These are phyloP conservation scores for Viridothelium virens DNA, from an alignment of 495 filamentous ascomycete genomes.

Conservation along the genomic window DNA sequence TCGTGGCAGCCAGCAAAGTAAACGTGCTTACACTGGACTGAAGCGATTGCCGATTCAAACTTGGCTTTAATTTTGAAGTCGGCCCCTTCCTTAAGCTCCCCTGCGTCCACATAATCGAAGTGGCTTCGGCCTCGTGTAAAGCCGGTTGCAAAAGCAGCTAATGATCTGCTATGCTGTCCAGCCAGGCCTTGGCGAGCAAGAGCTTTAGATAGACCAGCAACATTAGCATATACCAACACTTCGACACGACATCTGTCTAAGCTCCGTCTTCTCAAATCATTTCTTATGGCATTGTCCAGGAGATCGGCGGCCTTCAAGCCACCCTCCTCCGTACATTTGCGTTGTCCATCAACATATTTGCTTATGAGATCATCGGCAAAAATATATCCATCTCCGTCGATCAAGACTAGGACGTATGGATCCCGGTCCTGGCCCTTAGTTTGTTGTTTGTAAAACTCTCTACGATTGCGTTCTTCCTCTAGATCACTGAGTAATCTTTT, in stretches of 20 bases:
- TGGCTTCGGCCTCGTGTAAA: conserved; percentile 54
- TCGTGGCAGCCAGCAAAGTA: conserved; percentile 60
- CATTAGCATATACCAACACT: conserved; percentile 54
- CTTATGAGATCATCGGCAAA: conserved; percentile 51
- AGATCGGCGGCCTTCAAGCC: conserved; percentile 49
- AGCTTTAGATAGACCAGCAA: conserved; percentile 46
- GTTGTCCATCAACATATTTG: conserved; percentile 31
- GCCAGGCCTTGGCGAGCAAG: conserved; percentile 44
- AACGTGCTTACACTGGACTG: conserved; percentile 59
- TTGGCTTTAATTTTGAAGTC: conserved; percentile 55
- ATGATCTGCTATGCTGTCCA: conserved; percentile 45
- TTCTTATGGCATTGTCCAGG: conserved; percentile 45
- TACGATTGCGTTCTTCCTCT: conserved; percentile 48
- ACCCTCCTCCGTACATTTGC: conserved; percentile 36
- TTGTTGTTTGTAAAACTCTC: conserved; percentile 48
- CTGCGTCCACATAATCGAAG: conserved; percentile 56
- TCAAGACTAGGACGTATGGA: conserved; percentile 51
- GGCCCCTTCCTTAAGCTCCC: conserved; percentile 53
- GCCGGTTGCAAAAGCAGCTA: conserved; percentile 44
- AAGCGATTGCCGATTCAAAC: conserved; percentile 50
- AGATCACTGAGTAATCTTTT: conserved; percentile 49
- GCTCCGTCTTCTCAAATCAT: conserved; percentile 33
- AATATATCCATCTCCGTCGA: conserved; percentile 57
- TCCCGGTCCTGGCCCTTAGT: conserved; percentile 48
- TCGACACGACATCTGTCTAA: conserved; percentile 50